These are phyloP conservation scores for Curvularia sp. DNA, from an alignment of 2,329 filamentous ascomycete species.

Conservation along the genomic window DNA sequence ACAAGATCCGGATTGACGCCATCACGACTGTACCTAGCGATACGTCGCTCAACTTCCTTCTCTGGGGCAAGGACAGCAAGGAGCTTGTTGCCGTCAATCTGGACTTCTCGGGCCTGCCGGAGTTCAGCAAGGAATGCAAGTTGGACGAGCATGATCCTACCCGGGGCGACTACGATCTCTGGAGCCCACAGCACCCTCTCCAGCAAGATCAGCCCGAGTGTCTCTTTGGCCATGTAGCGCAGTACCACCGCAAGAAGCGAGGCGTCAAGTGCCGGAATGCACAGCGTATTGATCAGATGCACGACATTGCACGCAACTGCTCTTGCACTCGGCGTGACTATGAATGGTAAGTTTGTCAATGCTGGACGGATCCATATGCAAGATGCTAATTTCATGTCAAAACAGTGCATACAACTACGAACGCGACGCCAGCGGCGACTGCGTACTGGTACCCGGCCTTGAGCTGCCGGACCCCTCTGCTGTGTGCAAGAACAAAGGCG, in stretches of 20 bases:
- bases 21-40: slow-evolving; percentile 90
- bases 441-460: slow-evolving; percentile 76
- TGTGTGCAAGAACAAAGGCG: slow-evolving; percentile 68
- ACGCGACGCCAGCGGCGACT: slow-evolving; percentile 76
- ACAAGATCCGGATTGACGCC: slow-evolving; percentile 74
- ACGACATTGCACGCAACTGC: slow-evolving; percentile 77
- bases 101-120: slow-evolving; percentile 78
- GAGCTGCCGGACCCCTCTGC: slow-evolving; percentile 66
- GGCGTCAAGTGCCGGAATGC: slow-evolving; percentile 83
- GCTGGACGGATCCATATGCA: neutral
- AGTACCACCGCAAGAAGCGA: slow-evolving; percentile 90
- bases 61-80: slow-evolving; percentile 74
- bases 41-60: slow-evolving; percentile 85
- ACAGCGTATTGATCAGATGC: slow-evolving; percentile 67
- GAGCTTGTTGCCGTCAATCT: slow-evolving; percentile 78
- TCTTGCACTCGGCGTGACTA: slow-evolving; percentile 84
- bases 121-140: slow-evolving; percentile 72
- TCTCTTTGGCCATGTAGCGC: slow-evolving; percentile 87
- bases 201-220: slow-evolving; percentile 79
- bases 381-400: neutral
- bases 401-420: slow-evolving; percentile 94
- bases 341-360: slow-evolving; percentile 74
- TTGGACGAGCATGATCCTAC: slow-evolving; percentile 67
- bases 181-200: slow-evolving; percentile 84
- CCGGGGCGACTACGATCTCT: slow-evolving; percentile 79